Conservation (phyloP, 2,329 filamentous ascomycete species). For the Didymosphaeria variabile region DNA sequence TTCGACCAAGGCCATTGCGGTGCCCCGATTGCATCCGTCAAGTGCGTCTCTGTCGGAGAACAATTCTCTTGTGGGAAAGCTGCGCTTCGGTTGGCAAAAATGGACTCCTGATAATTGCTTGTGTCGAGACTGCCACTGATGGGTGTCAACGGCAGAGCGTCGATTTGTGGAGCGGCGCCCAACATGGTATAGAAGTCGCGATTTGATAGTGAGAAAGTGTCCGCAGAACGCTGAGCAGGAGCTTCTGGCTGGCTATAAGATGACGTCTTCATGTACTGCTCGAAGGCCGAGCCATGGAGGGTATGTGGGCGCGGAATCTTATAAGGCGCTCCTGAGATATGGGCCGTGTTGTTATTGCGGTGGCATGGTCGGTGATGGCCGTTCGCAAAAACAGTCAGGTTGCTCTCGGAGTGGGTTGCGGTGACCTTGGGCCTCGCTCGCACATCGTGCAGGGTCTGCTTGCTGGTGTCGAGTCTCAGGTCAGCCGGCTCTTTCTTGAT, state of each 20-base stretch:
- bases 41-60: constrained; percentile 44
- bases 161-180: constrained; percentile 40
- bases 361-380: constrained; percentile 72
- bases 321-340: constrained; percentile 70
- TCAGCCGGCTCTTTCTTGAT: constrained; percentile 66
- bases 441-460: constrained; percentile 54
- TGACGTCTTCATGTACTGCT: constrained; percentile 34
- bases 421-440: constrained; percentile 66
- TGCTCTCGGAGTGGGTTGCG: constrained; percentile 66
- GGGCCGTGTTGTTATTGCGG: constrained; percentile 70
- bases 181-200: constrained; percentile 48
- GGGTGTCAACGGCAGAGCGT: constrained; percentile 37
- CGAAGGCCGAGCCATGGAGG: constrained; percentile 45
- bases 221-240: constrained; percentile 41
- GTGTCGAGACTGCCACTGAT: constrained; percentile 42
- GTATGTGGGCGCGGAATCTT: constrained; percentile 62
- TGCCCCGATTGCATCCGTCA: constrained; percentile 41
- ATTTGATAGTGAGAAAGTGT: constrained; percentile 49
- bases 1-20: constrained; percentile 49
- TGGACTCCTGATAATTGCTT: constrained; percentile 35
- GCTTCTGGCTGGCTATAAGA: constrained; percentile 36
- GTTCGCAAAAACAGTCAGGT: constrained; percentile 68
- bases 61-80: constrained; percentile 40
- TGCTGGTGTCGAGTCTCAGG: constrained; percentile 54
- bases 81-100: constrained; percentile 38